Conservation (phyloP, 352 stramenopile species). For the Thalassiosira mediterranea region DNA sequence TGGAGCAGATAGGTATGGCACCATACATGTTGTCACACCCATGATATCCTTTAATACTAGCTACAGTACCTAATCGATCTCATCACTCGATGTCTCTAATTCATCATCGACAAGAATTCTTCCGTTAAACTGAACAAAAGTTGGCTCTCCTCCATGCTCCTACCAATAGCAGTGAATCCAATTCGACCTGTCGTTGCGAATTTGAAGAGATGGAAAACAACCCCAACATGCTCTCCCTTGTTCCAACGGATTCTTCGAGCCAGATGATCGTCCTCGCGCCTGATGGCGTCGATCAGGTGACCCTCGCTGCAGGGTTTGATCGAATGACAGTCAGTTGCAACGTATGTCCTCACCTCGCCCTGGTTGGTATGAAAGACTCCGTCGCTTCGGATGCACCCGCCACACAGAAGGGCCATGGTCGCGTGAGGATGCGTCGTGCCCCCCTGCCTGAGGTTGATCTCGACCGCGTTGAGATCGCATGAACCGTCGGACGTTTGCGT, state of each 20-base stretch:
- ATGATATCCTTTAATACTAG: background rate
- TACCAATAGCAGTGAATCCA: conserved; percentile 47
- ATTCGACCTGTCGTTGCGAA: conserved; percentile 37
- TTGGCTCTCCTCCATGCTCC: conserved; percentile 23
- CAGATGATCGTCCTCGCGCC: no score
- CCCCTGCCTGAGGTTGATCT: conserved; percentile 44
- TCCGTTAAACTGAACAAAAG: conserved; percentile 21
- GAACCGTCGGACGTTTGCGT: conserved; percentile 10
- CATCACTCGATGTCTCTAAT: no score
- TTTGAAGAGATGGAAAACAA: conserved; percentile 51
- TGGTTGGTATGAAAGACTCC: conserved; percentile 46
- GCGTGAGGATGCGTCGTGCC: conserved; percentile 39
- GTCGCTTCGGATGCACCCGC: conserved; percentile 31
- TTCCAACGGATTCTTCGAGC: conserved; percentile 39
- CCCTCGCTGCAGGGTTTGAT: conserved; percentile 26
- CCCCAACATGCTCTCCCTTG: conserved; percentile 21
- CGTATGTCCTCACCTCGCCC: conserved; percentile 25
- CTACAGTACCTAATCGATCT: no score
- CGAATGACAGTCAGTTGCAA: conserved; percentile 40
- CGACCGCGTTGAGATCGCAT: conserved; percentile 33
- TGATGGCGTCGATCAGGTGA: conserved; percentile 23
- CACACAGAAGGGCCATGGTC: conserved; percentile 36
- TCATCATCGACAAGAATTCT: conserved; percentile 29
- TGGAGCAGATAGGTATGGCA: no score
- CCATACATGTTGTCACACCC: background rate